These are phyloP conservation scores for Sclerotinia borealis DNA, from an alignment of 2,329 filamentous ascomycete genomes.

Conservation along the genomic window DNA sequence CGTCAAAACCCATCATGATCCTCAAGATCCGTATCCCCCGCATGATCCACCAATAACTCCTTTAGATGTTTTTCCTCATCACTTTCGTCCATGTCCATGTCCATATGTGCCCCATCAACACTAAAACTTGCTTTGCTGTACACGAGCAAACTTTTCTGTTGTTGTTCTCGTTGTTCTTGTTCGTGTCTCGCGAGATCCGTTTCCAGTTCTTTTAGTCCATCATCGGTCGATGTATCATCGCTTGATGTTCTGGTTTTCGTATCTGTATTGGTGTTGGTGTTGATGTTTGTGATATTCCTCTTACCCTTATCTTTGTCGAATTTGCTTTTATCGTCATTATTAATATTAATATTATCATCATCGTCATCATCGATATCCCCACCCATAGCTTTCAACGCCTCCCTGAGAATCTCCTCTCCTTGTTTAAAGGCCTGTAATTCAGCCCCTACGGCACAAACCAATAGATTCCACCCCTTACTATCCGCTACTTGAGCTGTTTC, in stretches of 20 bases:
- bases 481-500: slow-evolving; percentile 50
- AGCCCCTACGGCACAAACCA: slow-evolving; percentile 70
- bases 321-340: slow-evolving; percentile 13
- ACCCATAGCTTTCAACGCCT: slow-evolving; percentile 26
- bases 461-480: slow-evolving; percentile 61
- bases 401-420: slow-evolving; percentile 50
- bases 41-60: slow-evolving; percentile 9
- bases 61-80: slow-evolving; percentile 10
- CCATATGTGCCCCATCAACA: neutral
- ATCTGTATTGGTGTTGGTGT: too few relatives aligned
- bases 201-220: slow-evolving; percentile 3
- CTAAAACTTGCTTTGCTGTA: neutral
- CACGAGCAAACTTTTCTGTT: neutral
- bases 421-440: slow-evolving; percentile 62
- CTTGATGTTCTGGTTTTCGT: neutral
- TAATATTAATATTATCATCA: slow-evolving; percentile 2
- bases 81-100: slow-evolving; percentile 6
- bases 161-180: too few relatives aligned
- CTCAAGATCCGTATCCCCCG: neutral
- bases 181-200: neutral
- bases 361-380: neutral
- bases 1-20: slow-evolving; percentile 5
- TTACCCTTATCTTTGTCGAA: slow-evolving; percentile 15
- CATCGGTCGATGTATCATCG: neutral
- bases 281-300: too few relatives aligned